These are phyloP conservation scores for Pseudocercospora cruenta DNA, from an alignment of 2,329 filamentous ascomycete species.

Conservation along the genomic window DNA sequence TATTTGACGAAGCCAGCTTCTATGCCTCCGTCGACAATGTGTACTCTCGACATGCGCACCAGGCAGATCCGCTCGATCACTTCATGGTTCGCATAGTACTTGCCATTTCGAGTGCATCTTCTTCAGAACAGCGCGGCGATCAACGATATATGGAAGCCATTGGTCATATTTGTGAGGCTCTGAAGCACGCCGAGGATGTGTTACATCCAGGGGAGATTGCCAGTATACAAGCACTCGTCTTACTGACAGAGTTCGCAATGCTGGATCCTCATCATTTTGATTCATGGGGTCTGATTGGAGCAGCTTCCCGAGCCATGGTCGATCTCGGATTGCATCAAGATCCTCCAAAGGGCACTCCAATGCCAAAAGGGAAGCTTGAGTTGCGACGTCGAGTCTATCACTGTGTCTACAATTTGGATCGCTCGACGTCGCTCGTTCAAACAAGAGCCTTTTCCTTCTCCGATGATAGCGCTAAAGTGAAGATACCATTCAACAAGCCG, in stretches of 20 bases:
- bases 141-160: conserved; percentile 66
- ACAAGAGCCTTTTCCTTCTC: conserved; percentile 90
- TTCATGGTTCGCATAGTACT: conserved; percentile 90
- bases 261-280: conserved; percentile 90
- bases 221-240: conserved; percentile 83
- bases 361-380: conserved; percentile 72
- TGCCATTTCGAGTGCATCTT: conserved; percentile 75
- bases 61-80: conserved; percentile 69
- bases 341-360: conserved; percentile 69
- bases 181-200: conserved; percentile 79
- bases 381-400: conserved; percentile 83
- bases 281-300: conserved; percentile 90
- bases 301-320: conserved; percentile 82
- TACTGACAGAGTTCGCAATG: conserved; percentile 87
- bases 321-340: conserved; percentile 95
- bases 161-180: conserved; percentile 65
- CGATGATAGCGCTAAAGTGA: conserved; percentile 82
- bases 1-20: conserved; percentile 78
- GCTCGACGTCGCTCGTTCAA: conserved; percentile 85
- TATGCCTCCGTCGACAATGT: conserved; percentile 79
- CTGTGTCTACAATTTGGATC: conserved; percentile 87
- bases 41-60: conserved; percentile 70
- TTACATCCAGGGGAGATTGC: conserved; percentile 81
- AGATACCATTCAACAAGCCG: conserved; percentile 63
- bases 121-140: conserved; percentile 68